These are phyloP conservation scores for Panicum hallii DNA, from an alignment of 202 grass and related monocot genomes.

Conservation along the genomic window DNA sequence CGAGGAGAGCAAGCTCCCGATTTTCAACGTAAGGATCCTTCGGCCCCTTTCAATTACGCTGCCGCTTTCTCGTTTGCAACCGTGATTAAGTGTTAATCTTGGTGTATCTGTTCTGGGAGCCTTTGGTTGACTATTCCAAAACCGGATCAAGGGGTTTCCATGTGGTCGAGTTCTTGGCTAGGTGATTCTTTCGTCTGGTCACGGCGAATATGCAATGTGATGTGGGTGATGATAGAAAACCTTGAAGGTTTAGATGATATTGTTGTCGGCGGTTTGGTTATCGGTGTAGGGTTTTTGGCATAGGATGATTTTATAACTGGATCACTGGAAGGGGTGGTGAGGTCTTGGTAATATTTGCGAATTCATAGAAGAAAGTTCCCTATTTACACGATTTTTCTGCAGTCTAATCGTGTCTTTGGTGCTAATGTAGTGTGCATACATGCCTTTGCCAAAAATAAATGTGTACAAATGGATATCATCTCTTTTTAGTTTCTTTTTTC, in stretches of 20 bases:
- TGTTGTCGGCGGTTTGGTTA: neutral
- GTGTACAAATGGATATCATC: neutral
- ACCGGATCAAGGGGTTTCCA: constrained; percentile 7
- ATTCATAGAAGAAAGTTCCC: neutral
- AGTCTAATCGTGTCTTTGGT: neutral
- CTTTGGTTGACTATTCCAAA: constrained; percentile 12
- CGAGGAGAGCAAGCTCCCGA: constrained; percentile 74
- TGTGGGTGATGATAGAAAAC: neutral
- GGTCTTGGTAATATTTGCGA: neutral
- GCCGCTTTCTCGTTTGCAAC: neutral
- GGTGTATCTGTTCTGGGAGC: neutral
- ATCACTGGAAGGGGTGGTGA: neutral
- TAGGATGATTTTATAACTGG: neutral
- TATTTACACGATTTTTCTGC: neutral
- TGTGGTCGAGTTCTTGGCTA: constrained; percentile 4
- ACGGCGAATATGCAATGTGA: neutral
- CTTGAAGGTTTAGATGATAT: neutral
- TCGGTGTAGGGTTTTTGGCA: neutral
- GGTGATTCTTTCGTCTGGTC: neutral
- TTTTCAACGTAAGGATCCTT: constrained; percentile 78
- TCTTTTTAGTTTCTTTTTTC: neutral
- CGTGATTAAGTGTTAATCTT: constrained; percentile 11
- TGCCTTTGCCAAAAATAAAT: neutral
- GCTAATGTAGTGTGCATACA: neutral
- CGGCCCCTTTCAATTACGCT: neutral